Conservation (phyloP, 345 rosid genomes). For the Capsella bursapastoris region DNA sequence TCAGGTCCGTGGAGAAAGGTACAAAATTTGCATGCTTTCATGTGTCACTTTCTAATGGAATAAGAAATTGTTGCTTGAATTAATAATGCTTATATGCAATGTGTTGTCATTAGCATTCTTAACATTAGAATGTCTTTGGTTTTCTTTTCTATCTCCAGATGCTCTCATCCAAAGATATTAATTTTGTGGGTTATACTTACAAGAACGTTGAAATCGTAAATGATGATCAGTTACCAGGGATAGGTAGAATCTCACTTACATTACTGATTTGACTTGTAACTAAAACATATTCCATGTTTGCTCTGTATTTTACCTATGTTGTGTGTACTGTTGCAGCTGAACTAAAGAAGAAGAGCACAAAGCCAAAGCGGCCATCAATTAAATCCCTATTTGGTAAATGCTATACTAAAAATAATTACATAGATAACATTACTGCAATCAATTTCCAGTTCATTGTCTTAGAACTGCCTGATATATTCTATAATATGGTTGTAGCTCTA, state of each 20-base stretch:
- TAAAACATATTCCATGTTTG: background rate
- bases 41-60: background rate
- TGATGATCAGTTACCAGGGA: slow-evolving; percentile 85
- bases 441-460: background rate
- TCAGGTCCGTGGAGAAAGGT: slow-evolving; percentile 96
- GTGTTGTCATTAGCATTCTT: slow-evolving; percentile 14
- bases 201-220: slow-evolving; percentile 95
- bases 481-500: slow-evolving; percentile 5
- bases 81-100: background rate
- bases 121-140: slow-evolving; percentile 16
- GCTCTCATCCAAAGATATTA: slow-evolving; percentile 94
- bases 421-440: background rate
- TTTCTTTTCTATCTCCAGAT: slow-evolving; percentile 55
- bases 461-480: background rate
- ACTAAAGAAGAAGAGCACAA: slow-evolving; percentile 82
- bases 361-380: slow-evolving; percentile 88
- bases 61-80: background rate
- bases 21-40: background rate
- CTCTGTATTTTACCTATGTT: background rate
- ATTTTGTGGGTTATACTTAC: slow-evolving; percentile 98
- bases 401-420: background rate
- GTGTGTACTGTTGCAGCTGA: slow-evolving; percentile 56
- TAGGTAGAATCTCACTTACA: slow-evolving; percentile 58
- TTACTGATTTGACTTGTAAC: background rate
- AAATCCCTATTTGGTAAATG: slow-evolving; percentile 93